These are phyloP conservation scores for Teunomyces panamensis DNA, from an alignment of 805 yeast species.

Conservation along the genomic window DNA sequence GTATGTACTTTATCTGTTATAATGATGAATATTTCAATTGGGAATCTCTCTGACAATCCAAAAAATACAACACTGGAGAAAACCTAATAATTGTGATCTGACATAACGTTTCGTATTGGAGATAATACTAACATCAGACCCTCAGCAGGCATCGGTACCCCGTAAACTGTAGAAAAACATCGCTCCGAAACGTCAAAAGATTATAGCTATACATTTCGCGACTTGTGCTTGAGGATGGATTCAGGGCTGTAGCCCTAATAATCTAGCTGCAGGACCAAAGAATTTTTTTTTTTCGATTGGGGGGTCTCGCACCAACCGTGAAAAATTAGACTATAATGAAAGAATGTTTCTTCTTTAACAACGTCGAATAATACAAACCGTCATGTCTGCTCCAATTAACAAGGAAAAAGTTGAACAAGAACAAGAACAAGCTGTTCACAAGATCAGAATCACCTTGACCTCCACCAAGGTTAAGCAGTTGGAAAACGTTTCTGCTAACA, in stretches of 20 bases:
- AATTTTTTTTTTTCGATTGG: background rate
- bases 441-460: conserved; percentile 98
- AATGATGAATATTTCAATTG: conserved; percentile 30
- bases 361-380: conserved; percentile 28
- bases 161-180: background rate
- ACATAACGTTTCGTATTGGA: background rate
- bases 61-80: conserved; percentile 18
- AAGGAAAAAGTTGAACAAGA: conserved; percentile 81
- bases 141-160: background rate
- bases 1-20: background rate
- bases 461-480: conserved; percentile 98
- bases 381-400: conserved; percentile 74
- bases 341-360: conserved; percentile 23
- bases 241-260: conserved; percentile 8
- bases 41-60: conserved; percentile 37
- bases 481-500: conserved; percentile 92
- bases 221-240: background rate
- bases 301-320: background rate
- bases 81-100: conserved; percentile 18
- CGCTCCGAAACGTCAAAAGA: too few relatives aligned
- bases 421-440: conserved; percentile 76
- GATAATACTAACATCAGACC: conserved; percentile 3
- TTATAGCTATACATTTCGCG: too few relatives aligned
- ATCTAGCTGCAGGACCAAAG: background rate
- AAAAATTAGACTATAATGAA: conserved; percentile 2